Base-by-base conservation (phyloP, 176 grass and related monocot species). In the Oryza coarctata region DNA sequence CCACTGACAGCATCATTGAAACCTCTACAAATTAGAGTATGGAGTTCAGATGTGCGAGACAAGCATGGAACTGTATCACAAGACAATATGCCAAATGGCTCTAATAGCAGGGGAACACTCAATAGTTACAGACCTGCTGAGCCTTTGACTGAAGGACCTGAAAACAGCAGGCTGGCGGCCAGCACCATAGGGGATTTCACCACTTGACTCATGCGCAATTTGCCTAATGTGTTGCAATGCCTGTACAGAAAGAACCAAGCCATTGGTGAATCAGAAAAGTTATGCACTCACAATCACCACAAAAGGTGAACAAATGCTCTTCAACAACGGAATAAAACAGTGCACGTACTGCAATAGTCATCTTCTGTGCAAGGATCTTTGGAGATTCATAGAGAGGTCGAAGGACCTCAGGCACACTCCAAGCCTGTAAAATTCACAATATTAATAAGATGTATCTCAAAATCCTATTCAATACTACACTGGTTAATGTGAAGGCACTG, bases 1-100 rank as follows among this genome's bases (percentile, higher is more conserved):
- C 97, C 97, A 26, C 89, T 96, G 35, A 99, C 87, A 70, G 97
- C 93, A 96, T 99, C 93, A 36, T 99, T 99, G 84, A 99, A 99
- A 28, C 97, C 97, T 77, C 97, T 99, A 75, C 81, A 88, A 72
- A 83, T 76, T 58, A n/a, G 11, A 86, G 49, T 60, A 1, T 28
- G 15, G 3, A 88, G 71, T 72, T 83, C 39, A 87, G 78, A 55
- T 8, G 6, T 35, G 18, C 8, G 1, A 58, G 26, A 63, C 27
- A 64, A 84, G 34, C 38, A 85, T 28, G 43, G 31, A 74, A 70
- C 45, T 12, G 1, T 67, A 79, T 39, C n/a, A 78, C 0, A 77
- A 25, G 64, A 67, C 63, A 76, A 30, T 14, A 32, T 32, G n/a
- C 15, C 30, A 87, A 39, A 60, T 27, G 36, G 10, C 29, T 78